phyloP scores from a whole-genome alignment of 805 yeast genomes.

The Monosporozyma aquatica region DNA sequence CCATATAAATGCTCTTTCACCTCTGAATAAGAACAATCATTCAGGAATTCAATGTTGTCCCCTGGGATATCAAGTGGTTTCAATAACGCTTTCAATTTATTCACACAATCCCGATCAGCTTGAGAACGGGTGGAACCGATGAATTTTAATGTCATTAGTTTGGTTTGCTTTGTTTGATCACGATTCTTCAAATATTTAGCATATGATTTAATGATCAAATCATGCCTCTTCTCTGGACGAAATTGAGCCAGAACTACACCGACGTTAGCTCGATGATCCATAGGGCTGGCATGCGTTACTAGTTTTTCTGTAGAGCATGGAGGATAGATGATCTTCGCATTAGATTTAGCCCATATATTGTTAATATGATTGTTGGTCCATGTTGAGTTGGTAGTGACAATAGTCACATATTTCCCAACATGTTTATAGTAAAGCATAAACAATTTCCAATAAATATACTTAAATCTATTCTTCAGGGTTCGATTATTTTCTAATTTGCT shows the following conservation, averaged over 20 bases:
- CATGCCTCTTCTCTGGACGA: conserved; percentile 90
- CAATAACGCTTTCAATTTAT: conserved; percentile 38
- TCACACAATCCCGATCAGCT: conserved; percentile 54
- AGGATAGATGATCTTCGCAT: conserved; percentile 58
- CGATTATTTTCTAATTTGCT: conserved; percentile 31
- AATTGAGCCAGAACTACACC: conserved; percentile 67
- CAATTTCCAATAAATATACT: conserved; percentile 60
- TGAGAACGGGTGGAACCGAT: conserved; percentile 77
- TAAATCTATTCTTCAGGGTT: conserved; percentile 27
- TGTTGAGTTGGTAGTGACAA: conserved; percentile 71
- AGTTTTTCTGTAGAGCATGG: conserved; percentile 73
- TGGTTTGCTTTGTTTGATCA: not conserved
- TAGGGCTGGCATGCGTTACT: conserved; percentile 16
- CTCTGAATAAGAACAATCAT: conserved; percentile 64
- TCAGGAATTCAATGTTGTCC: conserved; percentile 41
- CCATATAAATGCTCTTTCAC: conserved; percentile 45
- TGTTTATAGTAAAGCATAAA: conserved; percentile 56
- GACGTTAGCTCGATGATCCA: conserved; percentile 27
- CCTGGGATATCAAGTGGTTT: conserved; percentile 35
- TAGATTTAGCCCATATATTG: conserved; percentile 49
- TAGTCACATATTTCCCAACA: conserved; percentile 57
- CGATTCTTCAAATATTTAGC: conserved; percentile 37
- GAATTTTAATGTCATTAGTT: conserved; percentile 51
- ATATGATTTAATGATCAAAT: conserved; percentile 56
- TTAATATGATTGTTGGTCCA: conserved; percentile 83